These are phyloP conservation scores for Aspergillus incahuasiensis DNA, from an alignment of 495 filamentous ascomycete genomes.

Conservation along the genomic window DNA sequence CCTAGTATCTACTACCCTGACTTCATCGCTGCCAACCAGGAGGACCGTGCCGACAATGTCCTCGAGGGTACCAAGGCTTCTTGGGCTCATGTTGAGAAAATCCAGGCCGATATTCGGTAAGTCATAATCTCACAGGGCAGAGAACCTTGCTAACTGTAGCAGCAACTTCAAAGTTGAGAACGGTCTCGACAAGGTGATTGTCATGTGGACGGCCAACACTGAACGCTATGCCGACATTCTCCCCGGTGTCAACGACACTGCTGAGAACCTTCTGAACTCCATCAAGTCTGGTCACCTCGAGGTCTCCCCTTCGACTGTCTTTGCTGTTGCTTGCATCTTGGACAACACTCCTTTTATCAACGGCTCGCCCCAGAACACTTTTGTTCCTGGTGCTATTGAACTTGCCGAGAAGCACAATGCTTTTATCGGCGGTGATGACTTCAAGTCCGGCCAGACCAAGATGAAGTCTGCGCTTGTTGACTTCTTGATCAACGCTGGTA, in stretches of 20 bases:
- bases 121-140: constrained; percentile 12
- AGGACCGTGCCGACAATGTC: constrained; percentile 91
- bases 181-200: constrained; percentile 88
- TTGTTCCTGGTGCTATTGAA: constrained; percentile 86
- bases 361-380: constrained; percentile 98
- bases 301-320: constrained; percentile 89
- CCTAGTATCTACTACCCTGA: constrained; percentile 98
- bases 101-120: constrained; percentile 92
- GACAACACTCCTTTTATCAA: constrained; percentile 96
- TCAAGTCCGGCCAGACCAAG: constrained; percentile 99
- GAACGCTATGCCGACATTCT: constrained; percentile 91
- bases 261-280: constrained; percentile 83
- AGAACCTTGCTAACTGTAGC: constrained; percentile 20
- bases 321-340: constrained; percentile 89
- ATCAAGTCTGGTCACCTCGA: constrained; percentile 85
- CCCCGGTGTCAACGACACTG: constrained; percentile 90
- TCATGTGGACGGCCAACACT: constrained; percentile 99
- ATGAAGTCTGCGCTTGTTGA: constrained; percentile 99
- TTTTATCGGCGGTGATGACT: constrained; percentile 98
- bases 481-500: constrained; percentile 97
- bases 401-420: constrained; percentile 83
- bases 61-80: constrained; percentile 78
- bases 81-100: constrained; percentile 83
- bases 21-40: constrained; percentile 98
- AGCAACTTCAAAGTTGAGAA: constrained; percentile 88